Conservation (phyloP, 2,329 filamentous ascomycete genomes). For the Paracoccidioides brasiliensis region DNA sequence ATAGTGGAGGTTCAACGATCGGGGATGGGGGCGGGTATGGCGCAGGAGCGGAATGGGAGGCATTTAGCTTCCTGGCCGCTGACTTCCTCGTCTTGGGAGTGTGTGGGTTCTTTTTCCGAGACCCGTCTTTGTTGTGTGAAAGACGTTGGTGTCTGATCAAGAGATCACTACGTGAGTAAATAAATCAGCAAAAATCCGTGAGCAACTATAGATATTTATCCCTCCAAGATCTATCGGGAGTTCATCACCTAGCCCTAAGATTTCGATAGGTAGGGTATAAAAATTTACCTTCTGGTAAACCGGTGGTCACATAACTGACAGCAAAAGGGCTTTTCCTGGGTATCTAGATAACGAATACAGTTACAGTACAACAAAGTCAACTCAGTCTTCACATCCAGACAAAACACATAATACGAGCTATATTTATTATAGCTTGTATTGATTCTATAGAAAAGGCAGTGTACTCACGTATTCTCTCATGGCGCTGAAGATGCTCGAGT, state of each 20-base stretch:
- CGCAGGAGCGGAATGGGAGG: background rate
- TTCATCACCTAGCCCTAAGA: background rate
- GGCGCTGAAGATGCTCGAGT: conserved; percentile 29
- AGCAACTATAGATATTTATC: too few relatives aligned
- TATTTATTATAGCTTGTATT: too few relatives aligned
- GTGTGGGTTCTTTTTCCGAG: conserved; percentile 1
- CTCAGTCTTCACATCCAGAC: background rate
- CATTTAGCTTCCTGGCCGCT: conserved; percentile 11
- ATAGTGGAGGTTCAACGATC: background rate
- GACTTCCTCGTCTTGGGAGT: conserved; percentile 12
- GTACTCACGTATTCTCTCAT: conserved; percentile 24
- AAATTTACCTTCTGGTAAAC: conserved; percentile 27
- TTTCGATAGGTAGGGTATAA: too few relatives aligned
- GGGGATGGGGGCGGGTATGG: background rate
- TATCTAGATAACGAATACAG: conserved; percentile 15
- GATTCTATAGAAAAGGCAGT: background rate
- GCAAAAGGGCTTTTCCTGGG: conserved; percentile 29
- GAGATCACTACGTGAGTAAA: conserved; percentile 19
- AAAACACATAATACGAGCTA: background rate
- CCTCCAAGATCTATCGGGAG: background rate
- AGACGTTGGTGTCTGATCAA: conserved; percentile 30
- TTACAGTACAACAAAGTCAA: background rate
- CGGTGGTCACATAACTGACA: conserved; percentile 29
- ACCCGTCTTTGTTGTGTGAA: conserved; percentile 20
- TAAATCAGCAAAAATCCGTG: background rate